These are phyloP conservation scores for Cryphonectria nitschkei DNA, from an alignment of 2,329 filamentous ascomycete genomes.

Conservation along the genomic window DNA sequence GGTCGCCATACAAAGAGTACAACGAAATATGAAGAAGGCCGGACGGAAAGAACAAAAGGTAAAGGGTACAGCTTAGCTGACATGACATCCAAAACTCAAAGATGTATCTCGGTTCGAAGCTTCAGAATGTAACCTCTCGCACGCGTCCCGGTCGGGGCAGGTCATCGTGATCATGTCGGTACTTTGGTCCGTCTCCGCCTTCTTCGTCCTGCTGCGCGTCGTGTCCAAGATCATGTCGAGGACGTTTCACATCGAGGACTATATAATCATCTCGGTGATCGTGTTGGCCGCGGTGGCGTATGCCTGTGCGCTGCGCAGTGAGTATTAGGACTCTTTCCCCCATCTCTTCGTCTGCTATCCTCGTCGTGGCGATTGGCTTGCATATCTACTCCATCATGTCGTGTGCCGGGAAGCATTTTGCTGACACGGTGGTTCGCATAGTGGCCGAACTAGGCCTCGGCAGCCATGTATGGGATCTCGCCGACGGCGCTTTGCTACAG, in stretches of 20 bases:
- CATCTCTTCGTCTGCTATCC: no score
- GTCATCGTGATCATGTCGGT: conserved; percentile 20
- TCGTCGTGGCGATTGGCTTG: no score
- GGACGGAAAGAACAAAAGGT: no score
- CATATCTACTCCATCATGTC: not conserved
- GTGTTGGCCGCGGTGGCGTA: conserved; percentile 12
- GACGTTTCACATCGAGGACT: conserved; percentile 24
- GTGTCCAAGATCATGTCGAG: conserved; percentile 18
- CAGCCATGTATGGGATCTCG: conserved; percentile 26
- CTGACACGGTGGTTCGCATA: not conserved
- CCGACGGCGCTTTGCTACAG: conserved; percentile 19
- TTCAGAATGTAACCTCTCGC: conserved; percentile 10
- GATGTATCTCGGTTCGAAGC: conserved; percentile 19
- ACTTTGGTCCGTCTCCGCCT: conserved; percentile 8
- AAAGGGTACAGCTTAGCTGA: not conserved
- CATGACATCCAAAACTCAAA: not conserved
- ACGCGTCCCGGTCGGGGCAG: conserved; percentile 17
- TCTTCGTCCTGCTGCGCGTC: conserved; percentile 17
- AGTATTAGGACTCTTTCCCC: not conserved
- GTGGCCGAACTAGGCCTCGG: conserved; percentile 27
- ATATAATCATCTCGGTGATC: conserved; percentile 19
- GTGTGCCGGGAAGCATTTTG: not conserved
- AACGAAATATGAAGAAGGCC: not conserved
- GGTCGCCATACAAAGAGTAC: not conserved
- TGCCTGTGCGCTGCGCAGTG: conserved; percentile 19